These are phyloP conservation scores for Pholiota microspora DNA, from an alignment of 768 basidiomycete species.

Conservation along the genomic window DNA sequence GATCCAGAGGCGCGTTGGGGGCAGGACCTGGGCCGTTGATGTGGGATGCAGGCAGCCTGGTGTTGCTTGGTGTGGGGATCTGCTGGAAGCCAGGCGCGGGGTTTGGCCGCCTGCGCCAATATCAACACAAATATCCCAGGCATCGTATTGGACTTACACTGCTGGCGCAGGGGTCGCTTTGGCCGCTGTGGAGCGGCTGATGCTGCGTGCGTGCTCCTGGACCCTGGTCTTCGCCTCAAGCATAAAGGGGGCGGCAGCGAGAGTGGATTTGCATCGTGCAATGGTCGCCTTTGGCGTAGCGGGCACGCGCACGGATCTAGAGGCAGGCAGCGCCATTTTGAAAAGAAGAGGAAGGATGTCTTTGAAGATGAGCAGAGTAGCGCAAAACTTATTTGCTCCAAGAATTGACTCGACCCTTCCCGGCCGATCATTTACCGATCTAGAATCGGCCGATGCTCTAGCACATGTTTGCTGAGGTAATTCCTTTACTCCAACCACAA, in stretches of 20 bases:
- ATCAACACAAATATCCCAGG: slow-evolving; percentile 4
- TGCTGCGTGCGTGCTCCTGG: slow-evolving; percentile 69
- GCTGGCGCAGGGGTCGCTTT: slow-evolving; percentile 61
- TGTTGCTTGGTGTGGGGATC: slow-evolving; percentile 35
- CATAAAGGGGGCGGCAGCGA: slow-evolving; percentile 40
- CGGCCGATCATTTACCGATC: slow-evolving; percentile 11
- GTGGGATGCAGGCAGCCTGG: slow-evolving; percentile 28
- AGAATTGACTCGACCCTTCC: slow-evolving; percentile 12
- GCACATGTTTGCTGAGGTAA: background rate
- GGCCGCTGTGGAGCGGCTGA: slow-evolving; percentile 64
- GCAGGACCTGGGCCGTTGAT: slow-evolving; percentile 36
- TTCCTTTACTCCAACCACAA: background rate
- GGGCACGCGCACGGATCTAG: slow-evolving; percentile 22
- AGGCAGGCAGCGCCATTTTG: slow-evolving; percentile 27
- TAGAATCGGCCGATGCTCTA: background rate
- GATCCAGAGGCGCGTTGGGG: slow-evolving; percentile 58
- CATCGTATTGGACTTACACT: slow-evolving; percentile 42
- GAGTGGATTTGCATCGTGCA: slow-evolving; percentile 27
- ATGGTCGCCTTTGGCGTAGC: slow-evolving; percentile 19
- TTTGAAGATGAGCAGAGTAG: background rate
- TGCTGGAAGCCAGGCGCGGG: slow-evolving; percentile 56
- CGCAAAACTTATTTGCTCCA: slow-evolving; percentile 6
- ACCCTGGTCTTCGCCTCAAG: slow-evolving; percentile 82
- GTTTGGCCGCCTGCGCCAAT: slow-evolving; percentile 50
- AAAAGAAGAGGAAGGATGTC: slow-evolving; percentile 2